A percentile compares a stretch with the other conserved stretches of the same genome.
Evolutionary conservation across 2,329 filamentous ascomycete species (phyloP).

Genomic region (Penicillium rolfsii): DNA sequence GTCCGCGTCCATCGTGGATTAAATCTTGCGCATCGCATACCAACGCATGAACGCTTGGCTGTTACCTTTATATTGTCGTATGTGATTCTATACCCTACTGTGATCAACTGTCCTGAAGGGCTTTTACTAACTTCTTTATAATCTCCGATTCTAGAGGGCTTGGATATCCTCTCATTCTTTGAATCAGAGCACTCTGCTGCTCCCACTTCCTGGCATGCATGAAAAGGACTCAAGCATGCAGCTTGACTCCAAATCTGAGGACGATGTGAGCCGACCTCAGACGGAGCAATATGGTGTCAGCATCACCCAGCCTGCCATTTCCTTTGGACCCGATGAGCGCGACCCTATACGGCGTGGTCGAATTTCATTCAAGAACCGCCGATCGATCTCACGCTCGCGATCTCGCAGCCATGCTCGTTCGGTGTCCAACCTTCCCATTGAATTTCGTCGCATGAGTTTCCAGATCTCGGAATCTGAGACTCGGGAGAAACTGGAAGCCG

Average conservation of each 20-base stretch:
- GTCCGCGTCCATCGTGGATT: too few species aligned
- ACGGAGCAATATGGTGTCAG: constrained; percentile 1
- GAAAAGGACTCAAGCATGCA: neutral
- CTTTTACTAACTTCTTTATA: too few species aligned
- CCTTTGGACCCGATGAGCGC: constrained; percentile 6
- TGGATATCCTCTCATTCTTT: too few species aligned
- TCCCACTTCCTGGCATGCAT: neutral
- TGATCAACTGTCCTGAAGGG: too few species aligned
- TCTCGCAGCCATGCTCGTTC: constrained; percentile 5
- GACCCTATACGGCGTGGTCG: constrained; percentile 2
- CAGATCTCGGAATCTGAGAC: constrained; percentile 5
- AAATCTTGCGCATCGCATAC: too few species aligned
- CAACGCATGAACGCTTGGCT: too few species aligned
- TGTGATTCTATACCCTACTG: too few species aligned
- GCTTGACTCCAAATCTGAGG: neutral
- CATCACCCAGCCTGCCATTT: constrained; percentile 1
- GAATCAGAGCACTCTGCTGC: neutral
- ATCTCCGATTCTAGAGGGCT: too few species aligned
- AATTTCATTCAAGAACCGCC: neutral
- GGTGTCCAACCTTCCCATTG: neutral
- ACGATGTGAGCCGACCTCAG: neutral
- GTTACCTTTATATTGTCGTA: too few species aligned
- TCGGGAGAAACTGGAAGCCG: neutral
- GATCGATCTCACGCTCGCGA: constrained; percentile 6
- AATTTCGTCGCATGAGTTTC: constrained; percentile 7